phyloP scores from a whole-genome alignment of 208 protist genomes.

The Trichomonas vaginalis region DNA sequence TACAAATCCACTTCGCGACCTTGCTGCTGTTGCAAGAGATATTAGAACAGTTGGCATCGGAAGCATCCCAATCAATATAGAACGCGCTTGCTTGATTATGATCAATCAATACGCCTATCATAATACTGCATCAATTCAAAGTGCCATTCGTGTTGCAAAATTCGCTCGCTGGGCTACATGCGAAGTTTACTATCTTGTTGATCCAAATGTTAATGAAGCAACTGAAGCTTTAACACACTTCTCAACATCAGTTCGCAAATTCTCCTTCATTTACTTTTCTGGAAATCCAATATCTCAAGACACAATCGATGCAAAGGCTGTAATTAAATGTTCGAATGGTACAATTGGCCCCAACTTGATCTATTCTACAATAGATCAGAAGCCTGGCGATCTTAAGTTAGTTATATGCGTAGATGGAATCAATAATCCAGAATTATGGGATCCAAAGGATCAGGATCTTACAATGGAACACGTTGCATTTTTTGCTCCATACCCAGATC shows the following conservation, averaged over 20 bases:
- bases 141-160: not conserved
- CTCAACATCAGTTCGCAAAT: not conserved
- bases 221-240: not conserved
- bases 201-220: not conserved
- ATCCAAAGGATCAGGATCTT: not conserved
- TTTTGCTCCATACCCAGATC: constrained; percentile 7
- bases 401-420: not conserved
- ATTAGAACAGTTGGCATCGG: not conserved
- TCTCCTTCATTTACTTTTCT: not conserved
- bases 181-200: not conserved
- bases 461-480: too few species aligned
- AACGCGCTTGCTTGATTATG: not conserved
- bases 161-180: not conserved
- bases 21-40: not conserved
- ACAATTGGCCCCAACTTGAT: not conserved
- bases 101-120: not conserved
- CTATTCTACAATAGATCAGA: not conserved
- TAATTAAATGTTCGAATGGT: not conserved
- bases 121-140: not conserved
- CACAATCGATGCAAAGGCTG: not conserved
- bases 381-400: not conserved
- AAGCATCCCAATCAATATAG: not conserved
- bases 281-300: constrained; percentile 12
- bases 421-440: not conserved
- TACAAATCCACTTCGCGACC: not conserved